Evolutionary conservation across 1,284 basidiomycete species (phyloP).

Genomic region (Anthracocystis walkeri): DNA sequence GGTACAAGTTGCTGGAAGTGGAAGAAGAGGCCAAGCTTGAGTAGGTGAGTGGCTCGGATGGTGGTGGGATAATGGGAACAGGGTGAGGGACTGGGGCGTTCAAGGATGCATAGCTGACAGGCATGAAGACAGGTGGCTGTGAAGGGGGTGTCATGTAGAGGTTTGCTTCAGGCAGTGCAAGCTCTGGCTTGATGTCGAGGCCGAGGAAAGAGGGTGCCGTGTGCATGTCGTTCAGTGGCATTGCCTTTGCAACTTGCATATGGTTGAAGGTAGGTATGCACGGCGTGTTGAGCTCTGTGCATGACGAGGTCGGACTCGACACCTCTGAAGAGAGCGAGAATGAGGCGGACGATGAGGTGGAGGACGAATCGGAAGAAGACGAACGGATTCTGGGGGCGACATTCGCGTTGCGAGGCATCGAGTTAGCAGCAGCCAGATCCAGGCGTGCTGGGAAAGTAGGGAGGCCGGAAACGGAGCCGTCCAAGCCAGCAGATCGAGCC

Average conservation of each 20-base stretch:
- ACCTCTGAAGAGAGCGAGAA: slow-evolving; percentile 22
- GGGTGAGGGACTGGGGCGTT: neutral
- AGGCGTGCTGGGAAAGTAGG: slow-evolving; percentile 17
- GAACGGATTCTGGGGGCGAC: slow-evolving; percentile 13
- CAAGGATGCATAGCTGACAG: slow-evolving; percentile 15
- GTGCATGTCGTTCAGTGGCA: neutral
- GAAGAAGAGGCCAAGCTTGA: slow-evolving; percentile 17
- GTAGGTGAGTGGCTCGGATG: slow-evolving; percentile 26
- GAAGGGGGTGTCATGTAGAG: slow-evolving; percentile 9
- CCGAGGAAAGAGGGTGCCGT: neutral
- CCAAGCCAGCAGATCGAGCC: slow-evolving; percentile 17
- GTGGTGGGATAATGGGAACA: neutral
- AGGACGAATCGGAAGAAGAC: slow-evolving; percentile 27
- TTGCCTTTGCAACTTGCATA: neutral
- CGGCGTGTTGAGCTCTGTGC: slow-evolving; percentile 33
- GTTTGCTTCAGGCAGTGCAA: neutral
- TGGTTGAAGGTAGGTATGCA: slow-evolving; percentile 20
- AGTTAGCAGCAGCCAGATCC: slow-evolving; percentile 13
- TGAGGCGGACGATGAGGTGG: slow-evolving; percentile 11
- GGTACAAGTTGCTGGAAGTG: neutral
- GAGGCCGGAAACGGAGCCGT: slow-evolving; percentile 11
- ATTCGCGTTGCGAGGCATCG: neutral
- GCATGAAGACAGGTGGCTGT: neutral
- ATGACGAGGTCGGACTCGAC: slow-evolving; percentile 31
- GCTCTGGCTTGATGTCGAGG: slow-evolving; percentile 7